Percentiles rank a stretch among this genome's conserved stretches.
phyloP scores from a whole-genome alignment of 2,329 filamentous ascomycete genomes.

The Lasiodiplodia theobromae region DNA sequence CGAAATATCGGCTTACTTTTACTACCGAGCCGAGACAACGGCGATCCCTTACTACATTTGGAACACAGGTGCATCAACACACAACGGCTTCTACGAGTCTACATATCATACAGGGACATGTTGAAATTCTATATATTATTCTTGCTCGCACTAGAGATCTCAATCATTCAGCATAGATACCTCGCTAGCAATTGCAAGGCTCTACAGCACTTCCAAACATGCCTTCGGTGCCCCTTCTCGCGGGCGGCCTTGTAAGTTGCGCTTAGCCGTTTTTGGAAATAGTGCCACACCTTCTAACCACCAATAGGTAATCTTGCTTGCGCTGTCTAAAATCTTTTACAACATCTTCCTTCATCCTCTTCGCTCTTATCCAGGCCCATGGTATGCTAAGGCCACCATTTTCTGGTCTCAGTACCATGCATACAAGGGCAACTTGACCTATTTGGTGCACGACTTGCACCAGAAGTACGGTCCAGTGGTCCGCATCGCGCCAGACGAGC shows the following conservation, averaged over 20 bases:
- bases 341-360: slow-evolving; percentile 54
- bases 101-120: not conserved
- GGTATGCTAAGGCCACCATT: slow-evolving; percentile 39
- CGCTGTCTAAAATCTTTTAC: slow-evolving; percentile 39
- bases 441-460: slow-evolving; percentile 39
- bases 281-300: not conserved
- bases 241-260: not conserved
- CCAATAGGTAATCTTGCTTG: not conserved
- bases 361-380: slow-evolving; percentile 50
- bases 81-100: not conserved
- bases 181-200: not conserved
- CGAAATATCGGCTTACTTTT: not conserved
- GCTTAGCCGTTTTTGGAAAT: not conserved
- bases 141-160: not conserved
- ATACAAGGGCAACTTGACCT: slow-evolving; percentile 22
- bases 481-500: slow-evolving; percentile 49
- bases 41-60: not conserved
- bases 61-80: too few species aligned
- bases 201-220: not conserved
- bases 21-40: not conserved
- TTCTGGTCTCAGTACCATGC: slow-evolving; percentile 55
- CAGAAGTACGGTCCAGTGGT: slow-evolving; percentile 52
- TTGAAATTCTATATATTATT: not conserved
- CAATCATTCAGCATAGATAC: too few species aligned
- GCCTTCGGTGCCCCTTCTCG: not conserved